phyloP scores from a whole-genome alignment of 176 grass and related monocot species.

The Zea mays region Zm-B73-REFERENCE-NAM-5.0 NC_050104.1:146475501-146476000 shows the following conservation, averaged over 20 bases:
- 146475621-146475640: constrained; percentile 1
- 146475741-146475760: neutral
- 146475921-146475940: neutral
- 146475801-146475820: neutral
- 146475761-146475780: neutral
- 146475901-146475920: constrained; percentile 12
- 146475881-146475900: neutral
- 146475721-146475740: neutral
- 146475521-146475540: neutral
- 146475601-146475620: neutral
- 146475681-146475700: neutral
- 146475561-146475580: neutral
- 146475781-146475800: neutral
- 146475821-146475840: neutral
- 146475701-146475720: neutral
- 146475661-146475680: neutral
- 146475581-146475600: neutral
- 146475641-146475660: neutral
- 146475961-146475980: constrained; percentile 9
- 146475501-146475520: neutral
- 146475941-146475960: constrained; percentile 23
- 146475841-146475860: neutral
- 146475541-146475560: neutral
- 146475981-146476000: neutral
- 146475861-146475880: constrained; percentile 7